A percentile compares a stretch with the other conserved stretches of the same genome.
Evolutionary conservation across 305 asterid species (phyloP).

Genomic region (Fraxinus latifolia): DNA sequence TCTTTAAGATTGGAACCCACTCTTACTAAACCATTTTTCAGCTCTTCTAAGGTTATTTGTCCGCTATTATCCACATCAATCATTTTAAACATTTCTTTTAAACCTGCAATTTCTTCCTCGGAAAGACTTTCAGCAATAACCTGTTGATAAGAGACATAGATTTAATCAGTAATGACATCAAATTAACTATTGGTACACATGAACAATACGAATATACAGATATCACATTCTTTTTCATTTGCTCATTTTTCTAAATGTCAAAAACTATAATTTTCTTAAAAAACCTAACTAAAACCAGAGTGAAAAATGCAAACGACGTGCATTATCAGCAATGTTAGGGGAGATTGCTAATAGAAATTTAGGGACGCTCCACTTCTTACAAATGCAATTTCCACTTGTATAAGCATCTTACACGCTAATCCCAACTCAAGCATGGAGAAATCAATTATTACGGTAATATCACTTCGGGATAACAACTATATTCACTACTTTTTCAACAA

Average conservation of each 20-base stretch:
- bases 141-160: conserved; percentile 32
- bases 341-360: not conserved
- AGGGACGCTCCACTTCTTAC: not conserved
- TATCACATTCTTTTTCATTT: not conserved
- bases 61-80: conserved; percentile 81
- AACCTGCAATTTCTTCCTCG: conserved; percentile 86
- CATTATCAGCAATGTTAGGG: not conserved
- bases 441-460: not conserved
- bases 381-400: not conserved
- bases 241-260: not conserved
- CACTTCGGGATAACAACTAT: not conserved
- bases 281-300: not conserved
- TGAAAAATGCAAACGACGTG: not conserved
- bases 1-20: conserved; percentile 70
- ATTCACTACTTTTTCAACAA: not conserved
- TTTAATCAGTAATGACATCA: conserved; percentile 13
- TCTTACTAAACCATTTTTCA: conserved; percentile 58
- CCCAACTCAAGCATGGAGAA: not conserved
- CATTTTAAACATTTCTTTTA: conserved; percentile 77
- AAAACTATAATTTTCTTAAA: not conserved
- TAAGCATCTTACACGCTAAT: not conserved
- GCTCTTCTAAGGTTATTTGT: conserved; percentile 74
- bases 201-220: not conserved
- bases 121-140: conserved; percentile 84
- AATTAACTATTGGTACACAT: not conserved